Conservation (phyloP, 495 filamentous ascomycete species). For the Hypoxylon intermedium region DNA sequence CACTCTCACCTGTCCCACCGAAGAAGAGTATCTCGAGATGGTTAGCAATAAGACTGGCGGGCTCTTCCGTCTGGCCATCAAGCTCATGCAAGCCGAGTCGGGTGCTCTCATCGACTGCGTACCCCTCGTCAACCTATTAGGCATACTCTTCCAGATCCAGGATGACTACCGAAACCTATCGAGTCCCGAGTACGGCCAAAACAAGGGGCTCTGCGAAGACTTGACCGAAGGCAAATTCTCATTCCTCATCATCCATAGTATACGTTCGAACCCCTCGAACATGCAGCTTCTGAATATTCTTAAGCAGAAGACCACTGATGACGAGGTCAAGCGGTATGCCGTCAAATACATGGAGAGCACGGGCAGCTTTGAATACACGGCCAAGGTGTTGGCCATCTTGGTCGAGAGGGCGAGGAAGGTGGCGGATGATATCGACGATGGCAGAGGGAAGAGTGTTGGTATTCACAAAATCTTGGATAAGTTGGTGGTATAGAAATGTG, state of each 20-base stretch:
- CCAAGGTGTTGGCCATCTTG: conserved; percentile 71
- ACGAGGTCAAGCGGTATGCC: conserved; percentile 89
- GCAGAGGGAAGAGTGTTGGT: conserved; percentile 49
- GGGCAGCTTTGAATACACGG: conserved; percentile 87
- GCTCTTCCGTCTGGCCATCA: conserved; percentile 90
- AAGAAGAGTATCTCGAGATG: conserved; percentile 99
- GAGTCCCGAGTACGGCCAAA: conserved; percentile 73
- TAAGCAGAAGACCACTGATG: conserved; percentile 83
- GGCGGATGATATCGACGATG: conserved; percentile 71
- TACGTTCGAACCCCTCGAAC: conserved; percentile 79
- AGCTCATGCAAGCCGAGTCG: conserved; percentile 94
- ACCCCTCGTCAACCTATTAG: conserved; percentile 86
- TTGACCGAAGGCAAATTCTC: conserved; percentile 98
- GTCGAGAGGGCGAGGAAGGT: conserved; percentile 69
- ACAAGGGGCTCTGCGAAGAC: conserved; percentile 96
- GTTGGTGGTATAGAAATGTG: conserved; percentile 43
- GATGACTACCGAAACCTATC: conserved; percentile 95
- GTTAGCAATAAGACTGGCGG: conserved; percentile 98
- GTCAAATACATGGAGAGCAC: conserved; percentile 90
- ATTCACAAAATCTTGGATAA: conserved; percentile 61
- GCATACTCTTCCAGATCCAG: conserved; percentile 93
- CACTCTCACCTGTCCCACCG: conserved; percentile 87
- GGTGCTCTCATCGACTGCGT: conserved; percentile 72
- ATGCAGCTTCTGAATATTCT: conserved; percentile 89
- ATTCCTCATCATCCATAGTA: conserved; percentile 95